A percentile compares a stretch with the other conserved stretches of the same genome.
Conservation (phyloP, 345 rosid species). For the Pseudoturritis turrita region DNA sequence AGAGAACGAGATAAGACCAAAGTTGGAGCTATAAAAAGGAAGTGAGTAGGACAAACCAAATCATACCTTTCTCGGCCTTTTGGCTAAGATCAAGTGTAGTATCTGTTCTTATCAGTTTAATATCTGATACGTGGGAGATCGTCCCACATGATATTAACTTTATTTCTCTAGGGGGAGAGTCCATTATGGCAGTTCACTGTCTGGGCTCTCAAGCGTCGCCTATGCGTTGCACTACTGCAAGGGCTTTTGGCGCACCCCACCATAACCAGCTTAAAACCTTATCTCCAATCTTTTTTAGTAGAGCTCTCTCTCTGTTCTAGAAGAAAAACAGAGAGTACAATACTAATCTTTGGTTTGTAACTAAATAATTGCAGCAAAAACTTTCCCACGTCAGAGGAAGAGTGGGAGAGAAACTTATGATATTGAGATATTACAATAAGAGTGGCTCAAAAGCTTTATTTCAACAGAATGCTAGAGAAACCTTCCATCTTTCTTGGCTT, state of each 20-base stretch:
- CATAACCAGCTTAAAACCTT: not conserved
- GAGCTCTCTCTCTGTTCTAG: too few species aligned
- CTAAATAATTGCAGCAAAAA: too few species aligned
- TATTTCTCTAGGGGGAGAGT: not conserved
- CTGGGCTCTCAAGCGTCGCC: not conserved
- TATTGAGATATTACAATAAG: too few species aligned
- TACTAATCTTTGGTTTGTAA: too few species aligned
- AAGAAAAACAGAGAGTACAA: too few species aligned
- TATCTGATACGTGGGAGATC: not conserved
- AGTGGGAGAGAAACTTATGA: too few species aligned
- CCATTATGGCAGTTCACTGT: not conserved
- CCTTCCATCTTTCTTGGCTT: too few species aligned
- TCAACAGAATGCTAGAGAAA: too few species aligned
- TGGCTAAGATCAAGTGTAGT: constrained; percentile 43
- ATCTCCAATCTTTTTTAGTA: too few species aligned
- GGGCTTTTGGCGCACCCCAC: not conserved
- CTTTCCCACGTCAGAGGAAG: too few species aligned
- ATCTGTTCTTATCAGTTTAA: not conserved
- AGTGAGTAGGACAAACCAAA: not conserved
- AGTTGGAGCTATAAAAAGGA: not conserved
- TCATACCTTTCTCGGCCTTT: constrained; percentile 60
- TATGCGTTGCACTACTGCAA: not conserved
- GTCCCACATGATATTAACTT: not conserved
- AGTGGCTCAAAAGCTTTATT: too few species aligned
- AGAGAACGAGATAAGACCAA: not conserved